phyloP scores from a whole-genome alignment of 371 early-diverging fungal species.

The Mortierella sp. region DNA sequence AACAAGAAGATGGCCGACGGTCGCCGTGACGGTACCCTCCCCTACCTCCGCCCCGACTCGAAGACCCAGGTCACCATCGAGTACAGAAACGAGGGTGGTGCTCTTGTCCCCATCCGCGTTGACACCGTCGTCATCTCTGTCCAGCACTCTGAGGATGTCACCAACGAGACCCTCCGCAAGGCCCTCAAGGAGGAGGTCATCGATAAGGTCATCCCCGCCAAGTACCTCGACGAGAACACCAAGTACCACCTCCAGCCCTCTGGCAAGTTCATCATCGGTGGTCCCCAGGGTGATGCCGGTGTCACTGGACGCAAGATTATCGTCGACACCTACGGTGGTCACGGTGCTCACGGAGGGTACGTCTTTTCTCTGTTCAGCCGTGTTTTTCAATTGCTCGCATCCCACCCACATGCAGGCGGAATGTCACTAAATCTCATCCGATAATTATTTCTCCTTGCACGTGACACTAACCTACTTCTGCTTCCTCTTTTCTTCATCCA shows the following conservation, averaged over 20 bases:
- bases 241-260: constrained; percentile 99
- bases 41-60: constrained; percentile 97
- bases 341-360: constrained; percentile 98
- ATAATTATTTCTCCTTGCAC: constrained; percentile 13
- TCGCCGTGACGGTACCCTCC: constrained; percentile 91
- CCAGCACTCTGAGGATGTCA: constrained; percentile 96
- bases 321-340: constrained; percentile 97
- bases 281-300: constrained; percentile 99
- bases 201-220: constrained; percentile 93
- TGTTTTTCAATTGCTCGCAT: not conserved
- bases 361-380: not conserved
- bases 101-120: constrained; percentile 95
- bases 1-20: constrained; percentile 95
- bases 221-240: constrained; percentile 92
- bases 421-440: not conserved
- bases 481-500: too few relatives aligned
- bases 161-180: constrained; percentile 87
- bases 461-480: constrained; percentile 10
- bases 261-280: constrained; percentile 99
- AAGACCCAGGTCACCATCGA: constrained; percentile 99
- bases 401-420: not conserved
- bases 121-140: constrained; percentile 99
- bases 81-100: constrained; percentile 96
- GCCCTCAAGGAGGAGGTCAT: constrained; percentile 95
- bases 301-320: constrained; percentile 99